phyloP scores from a whole-genome alignment of 495 filamentous ascomycete genomes.

The Neurospora africana region DNA sequence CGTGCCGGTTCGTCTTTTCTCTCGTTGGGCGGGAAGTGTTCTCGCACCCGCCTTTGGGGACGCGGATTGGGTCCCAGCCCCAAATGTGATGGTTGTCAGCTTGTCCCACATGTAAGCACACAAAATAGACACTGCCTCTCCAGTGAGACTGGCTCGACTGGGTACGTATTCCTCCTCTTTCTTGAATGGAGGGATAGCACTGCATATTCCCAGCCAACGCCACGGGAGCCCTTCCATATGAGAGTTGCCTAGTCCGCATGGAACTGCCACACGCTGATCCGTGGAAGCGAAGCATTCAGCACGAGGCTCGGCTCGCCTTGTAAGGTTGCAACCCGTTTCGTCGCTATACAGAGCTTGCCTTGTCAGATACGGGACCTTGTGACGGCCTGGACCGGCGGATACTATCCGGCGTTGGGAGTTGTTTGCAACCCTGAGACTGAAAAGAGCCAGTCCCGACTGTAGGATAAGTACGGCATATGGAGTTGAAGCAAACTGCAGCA shows the following conservation, averaged over 20 bases:
- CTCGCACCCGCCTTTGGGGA: background rate
- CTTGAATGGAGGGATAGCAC: background rate
- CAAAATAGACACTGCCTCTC: background rate
- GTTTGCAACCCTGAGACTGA: background rate
- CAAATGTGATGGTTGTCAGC: background rate
- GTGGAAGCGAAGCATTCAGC: background rate
- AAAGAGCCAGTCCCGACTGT: background rate
- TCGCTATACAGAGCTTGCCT: background rate
- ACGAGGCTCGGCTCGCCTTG: background rate
- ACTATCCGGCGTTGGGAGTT: background rate
- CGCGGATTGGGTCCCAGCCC: background rate
- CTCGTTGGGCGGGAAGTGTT: background rate
- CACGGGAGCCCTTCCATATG: background rate
- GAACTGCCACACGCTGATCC: background rate
- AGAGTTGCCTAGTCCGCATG: background rate
- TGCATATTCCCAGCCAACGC: background rate
- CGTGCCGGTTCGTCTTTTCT: background rate
- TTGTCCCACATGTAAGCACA: background rate
- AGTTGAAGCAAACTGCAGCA: background rate
- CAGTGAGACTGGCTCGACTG: background rate
- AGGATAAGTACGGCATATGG: background rate
- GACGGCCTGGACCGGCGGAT: background rate
- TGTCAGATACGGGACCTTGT: background rate
- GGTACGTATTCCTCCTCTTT: background rate
- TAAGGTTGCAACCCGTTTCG: background rate